Percentiles rank a stretch among this genome's conserved stretches.
These are phyloP conservation scores for Noccaea bulbosa DNA, from an alignment of 345 rosid genomes.

Conservation along the genomic window DNA sequence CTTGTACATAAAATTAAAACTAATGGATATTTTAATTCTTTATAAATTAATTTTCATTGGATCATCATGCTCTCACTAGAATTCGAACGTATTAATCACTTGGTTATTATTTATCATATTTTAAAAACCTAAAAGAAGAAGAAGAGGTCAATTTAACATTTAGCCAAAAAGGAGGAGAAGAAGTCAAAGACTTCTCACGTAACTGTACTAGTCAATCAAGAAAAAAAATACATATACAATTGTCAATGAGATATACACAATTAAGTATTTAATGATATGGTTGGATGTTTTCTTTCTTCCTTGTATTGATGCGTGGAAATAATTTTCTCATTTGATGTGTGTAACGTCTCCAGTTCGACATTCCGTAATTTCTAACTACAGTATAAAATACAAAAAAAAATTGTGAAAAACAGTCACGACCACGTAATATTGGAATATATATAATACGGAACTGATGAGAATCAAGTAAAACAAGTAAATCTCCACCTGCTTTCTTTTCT, in stretches of 20 bases:
- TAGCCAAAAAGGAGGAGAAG: slow-evolving; percentile 20
- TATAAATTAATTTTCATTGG: background rate
- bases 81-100: background rate
- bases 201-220: slow-evolving; percentile 18
- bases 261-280: slow-evolving; percentile 6
- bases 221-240: background rate
- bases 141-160: slow-evolving; percentile 35
- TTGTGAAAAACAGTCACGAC: slow-evolving; percentile 7
- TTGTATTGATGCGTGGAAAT: slow-evolving; percentile 12
- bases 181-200: slow-evolving; percentile 7
- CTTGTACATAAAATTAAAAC: no score
- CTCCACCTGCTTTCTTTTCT: no score
- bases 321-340: slow-evolving; percentile 3
- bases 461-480: background rate
- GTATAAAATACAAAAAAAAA: background rate
- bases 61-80: slow-evolving; percentile 4
- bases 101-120: background rate
- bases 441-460: background rate
- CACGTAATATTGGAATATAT: background rate
- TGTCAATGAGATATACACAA: slow-evolving; percentile 14
- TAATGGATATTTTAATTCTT: background rate
- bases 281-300: slow-evolving; percentile 1
- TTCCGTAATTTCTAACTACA: background rate
- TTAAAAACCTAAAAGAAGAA: background rate
- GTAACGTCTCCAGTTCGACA: background rate